phyloP scores from a whole-genome alignment of 352 stramenopile genomes.

The Phytophthora rubi region DNA sequence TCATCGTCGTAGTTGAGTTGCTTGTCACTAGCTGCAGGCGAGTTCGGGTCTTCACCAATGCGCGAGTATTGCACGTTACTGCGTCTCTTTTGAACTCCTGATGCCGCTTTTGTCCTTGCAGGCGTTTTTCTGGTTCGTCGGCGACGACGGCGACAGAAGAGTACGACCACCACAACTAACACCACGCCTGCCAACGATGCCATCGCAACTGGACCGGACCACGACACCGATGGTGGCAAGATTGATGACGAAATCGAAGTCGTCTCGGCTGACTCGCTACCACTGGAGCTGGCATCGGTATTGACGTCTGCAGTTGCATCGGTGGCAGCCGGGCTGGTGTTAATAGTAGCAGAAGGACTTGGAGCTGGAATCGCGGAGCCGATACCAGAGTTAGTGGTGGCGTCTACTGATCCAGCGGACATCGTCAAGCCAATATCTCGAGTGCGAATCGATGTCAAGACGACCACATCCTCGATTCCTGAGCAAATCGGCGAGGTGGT shows the following conservation, averaged over 20 bases:
- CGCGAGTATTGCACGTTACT: constrained; percentile 38
- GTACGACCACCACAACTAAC: constrained; percentile 22
- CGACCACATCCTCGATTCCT: constrained; percentile 42
- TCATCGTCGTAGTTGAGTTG: constrained; percentile 18
- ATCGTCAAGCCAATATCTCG: constrained; percentile 4
- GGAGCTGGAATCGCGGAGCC: not conserved
- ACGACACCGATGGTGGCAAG: constrained; percentile 27
- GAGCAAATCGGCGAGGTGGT: constrained; percentile 29
- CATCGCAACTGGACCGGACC: constrained; percentile 31
- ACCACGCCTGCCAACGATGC: constrained; percentile 20
- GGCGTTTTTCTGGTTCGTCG: constrained; percentile 16
- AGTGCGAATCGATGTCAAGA: constrained; percentile 24
- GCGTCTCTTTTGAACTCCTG: constrained; percentile 18
- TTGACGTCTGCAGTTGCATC: not conserved
- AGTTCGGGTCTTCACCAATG: constrained; percentile 26
- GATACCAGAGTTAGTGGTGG: not conserved
- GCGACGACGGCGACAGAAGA: constrained; percentile 23
- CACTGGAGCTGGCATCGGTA: constrained; percentile 4
- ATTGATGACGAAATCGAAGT: constrained; percentile 24
- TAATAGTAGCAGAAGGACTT: not conserved
- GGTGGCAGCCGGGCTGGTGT: not conserved
- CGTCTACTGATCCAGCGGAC: not conserved
- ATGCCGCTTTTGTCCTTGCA: constrained; percentile 15
- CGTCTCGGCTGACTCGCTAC: constrained; percentile 6
- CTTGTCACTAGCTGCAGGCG: constrained; percentile 2